These are phyloP conservation scores for Penicillium paxilli DNA, from an alignment of 495 filamentous ascomycete species.

Conservation along the genomic window DNA sequence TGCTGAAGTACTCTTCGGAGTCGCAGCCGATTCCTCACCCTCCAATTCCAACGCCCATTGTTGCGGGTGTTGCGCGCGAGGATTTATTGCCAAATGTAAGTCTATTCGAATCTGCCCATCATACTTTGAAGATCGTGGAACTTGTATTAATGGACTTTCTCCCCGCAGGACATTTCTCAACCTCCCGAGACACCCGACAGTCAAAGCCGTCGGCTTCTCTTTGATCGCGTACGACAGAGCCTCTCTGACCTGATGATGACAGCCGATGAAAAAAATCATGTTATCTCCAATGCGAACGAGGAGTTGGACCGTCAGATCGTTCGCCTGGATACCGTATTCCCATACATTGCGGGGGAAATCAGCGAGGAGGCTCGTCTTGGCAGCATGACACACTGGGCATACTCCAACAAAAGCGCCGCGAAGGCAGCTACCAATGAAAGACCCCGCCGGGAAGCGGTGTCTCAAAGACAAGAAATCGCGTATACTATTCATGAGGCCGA, in stretches of 20 bases:
- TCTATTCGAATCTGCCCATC: background rate
- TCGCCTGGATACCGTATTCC: conserved; percentile 80
- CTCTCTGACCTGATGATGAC: conserved; percentile 78
- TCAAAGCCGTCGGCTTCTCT: conserved; percentile 61
- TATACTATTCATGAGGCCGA: conserved; percentile 73
- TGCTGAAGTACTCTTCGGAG: conserved; percentile 66
- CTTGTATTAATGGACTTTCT: conserved; percentile 10
- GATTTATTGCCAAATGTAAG: conserved; percentile 39
- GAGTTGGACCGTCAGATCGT: conserved; percentile 81
- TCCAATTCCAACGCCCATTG: conserved; percentile 39
- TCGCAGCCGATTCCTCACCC: conserved; percentile 46
- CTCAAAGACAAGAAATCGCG: conserved; percentile 56
- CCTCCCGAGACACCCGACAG: conserved; percentile 37
- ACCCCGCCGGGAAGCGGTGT: conserved; percentile 73
- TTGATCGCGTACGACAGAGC: conserved; percentile 58
- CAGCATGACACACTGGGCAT: conserved; percentile 93
- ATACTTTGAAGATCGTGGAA: background rate
- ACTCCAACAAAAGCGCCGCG: conserved; percentile 73
- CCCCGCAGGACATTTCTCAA: conserved; percentile 30
- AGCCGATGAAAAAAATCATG: conserved; percentile 95
- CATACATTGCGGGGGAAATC: conserved; percentile 81
- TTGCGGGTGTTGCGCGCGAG: conserved; percentile 39
- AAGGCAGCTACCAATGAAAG: conserved; percentile 67
- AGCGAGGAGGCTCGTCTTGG: conserved; percentile 93
- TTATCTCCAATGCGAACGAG: conserved; percentile 85